Percentiles rank a stretch among this genome's conserved stretches.
These are phyloP conservation scores for Beauveria rudraprayagi DNA, from an alignment of 2,329 filamentous ascomycete genomes.

Conservation along the genomic window DNA sequence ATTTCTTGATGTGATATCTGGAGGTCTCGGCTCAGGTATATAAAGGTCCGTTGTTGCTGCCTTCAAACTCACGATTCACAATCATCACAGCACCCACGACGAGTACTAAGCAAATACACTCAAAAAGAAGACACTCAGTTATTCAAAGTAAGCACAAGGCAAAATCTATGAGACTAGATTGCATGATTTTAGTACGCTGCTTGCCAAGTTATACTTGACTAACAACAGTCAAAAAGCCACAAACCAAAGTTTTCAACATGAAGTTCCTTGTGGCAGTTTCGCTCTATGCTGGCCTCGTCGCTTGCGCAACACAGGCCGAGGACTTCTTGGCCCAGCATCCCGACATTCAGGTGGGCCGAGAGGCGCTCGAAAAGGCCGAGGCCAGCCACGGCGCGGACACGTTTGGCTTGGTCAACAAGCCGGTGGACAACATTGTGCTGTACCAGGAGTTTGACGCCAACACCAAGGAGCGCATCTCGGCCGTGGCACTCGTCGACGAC, in stretches of 20 bases:
- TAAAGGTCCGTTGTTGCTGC: background rate
- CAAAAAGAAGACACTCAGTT: background rate
- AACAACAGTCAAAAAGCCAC: background rate
- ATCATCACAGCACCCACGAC: background rate
- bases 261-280: background rate
- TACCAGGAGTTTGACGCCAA: background rate
- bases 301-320: background rate
- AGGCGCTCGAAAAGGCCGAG: background rate
- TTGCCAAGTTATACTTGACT: background rate
- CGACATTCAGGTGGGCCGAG: background rate
- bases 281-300: background rate
- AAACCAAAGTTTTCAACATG: background rate
- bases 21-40: background rate
- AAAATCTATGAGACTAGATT: background rate
- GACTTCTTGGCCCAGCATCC: background rate
- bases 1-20: background rate
- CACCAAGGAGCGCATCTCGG: background rate
- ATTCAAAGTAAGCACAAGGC: background rate
- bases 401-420: slow-evolving; percentile 1
- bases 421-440: background rate
- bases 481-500: background rate
- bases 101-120: background rate
- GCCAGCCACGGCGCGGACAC: background rate
- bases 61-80: background rate
- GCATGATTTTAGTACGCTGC: background rate